phyloP scores from a whole-genome alignment of 495 filamentous ascomycete species.

The Viridothelium virens region DNA sequence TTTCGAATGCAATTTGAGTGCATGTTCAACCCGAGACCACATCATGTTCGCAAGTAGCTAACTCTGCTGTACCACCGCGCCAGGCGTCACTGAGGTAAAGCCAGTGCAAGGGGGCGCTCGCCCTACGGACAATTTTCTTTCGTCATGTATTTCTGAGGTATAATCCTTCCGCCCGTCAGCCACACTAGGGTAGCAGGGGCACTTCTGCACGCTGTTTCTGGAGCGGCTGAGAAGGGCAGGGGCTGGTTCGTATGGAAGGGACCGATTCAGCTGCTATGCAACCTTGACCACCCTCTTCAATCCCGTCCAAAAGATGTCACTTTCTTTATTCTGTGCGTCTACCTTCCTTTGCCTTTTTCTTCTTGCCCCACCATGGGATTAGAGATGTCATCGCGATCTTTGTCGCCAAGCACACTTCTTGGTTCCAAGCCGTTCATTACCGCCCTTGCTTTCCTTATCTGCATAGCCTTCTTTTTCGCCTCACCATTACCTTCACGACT shows the following conservation, averaged over 20 bases:
- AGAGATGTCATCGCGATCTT: neutral
- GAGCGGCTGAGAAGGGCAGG: neutral
- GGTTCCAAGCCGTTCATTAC: conserved; percentile 6
- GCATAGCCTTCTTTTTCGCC: neutral
- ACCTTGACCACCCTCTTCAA: neutral
- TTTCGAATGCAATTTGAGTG: no score
- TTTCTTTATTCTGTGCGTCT: neutral
- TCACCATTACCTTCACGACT: neutral
- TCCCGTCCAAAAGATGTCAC: neutral
- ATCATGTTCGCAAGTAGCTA: no score
- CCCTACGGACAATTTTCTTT: no score
- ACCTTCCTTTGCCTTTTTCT: neutral
- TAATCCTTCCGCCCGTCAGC: neutral
- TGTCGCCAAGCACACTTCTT: neutral
- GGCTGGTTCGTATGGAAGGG: neutral
- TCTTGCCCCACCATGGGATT: neutral
- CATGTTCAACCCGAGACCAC: no score
- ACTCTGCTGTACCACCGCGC: neutral
- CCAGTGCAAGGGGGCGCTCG: neutral
- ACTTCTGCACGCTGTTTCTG: neutral
- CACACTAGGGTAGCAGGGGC: neutral
- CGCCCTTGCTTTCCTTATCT: neutral
- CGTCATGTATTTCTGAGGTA: no score
- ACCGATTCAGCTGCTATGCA: conserved; percentile 3
- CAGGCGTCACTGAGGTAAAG: neutral